Evolutionary conservation across 192 early-diverging fungal species (phyloP).

Genomic region (Chytriomyces confervae): DNA sequence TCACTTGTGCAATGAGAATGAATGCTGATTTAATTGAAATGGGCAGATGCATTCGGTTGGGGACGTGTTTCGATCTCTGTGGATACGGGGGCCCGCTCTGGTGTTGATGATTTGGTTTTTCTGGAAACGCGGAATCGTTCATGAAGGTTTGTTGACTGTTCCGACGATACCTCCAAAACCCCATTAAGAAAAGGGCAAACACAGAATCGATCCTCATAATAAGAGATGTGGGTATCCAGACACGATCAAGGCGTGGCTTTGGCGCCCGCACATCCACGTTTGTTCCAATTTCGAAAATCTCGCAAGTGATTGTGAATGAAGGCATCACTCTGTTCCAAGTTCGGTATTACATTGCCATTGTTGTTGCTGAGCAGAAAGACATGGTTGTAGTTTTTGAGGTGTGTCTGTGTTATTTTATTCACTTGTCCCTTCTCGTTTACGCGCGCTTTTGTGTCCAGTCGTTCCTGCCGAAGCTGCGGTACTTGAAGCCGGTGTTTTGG

Average conservation of each 20-base stretch:
- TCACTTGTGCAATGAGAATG: too few species aligned
- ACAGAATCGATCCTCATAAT: conserved; percentile 75
- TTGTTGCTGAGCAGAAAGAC: conserved; percentile 63
- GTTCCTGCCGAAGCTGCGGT: not conserved
- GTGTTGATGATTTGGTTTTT: too few species aligned
- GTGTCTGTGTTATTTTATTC: not conserved
- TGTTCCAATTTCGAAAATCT: conserved; percentile 67
- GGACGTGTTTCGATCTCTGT: too few species aligned
- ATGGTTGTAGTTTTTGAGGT: conserved; percentile 79
- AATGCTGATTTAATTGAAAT: too few species aligned
- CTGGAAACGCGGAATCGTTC: too few species aligned
- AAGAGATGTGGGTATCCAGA: conserved; percentile 71
- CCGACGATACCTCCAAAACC: too few species aligned
- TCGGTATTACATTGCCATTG: conserved; percentile 73
- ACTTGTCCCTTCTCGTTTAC: not conserved
- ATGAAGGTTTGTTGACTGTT: too few species aligned
- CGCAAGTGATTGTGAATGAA: conserved; percentile 78
- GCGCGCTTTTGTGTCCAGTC: not conserved
- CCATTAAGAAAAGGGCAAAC: too few species aligned
- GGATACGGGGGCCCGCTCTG: too few species aligned
- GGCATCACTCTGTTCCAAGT: conserved; percentile 75
- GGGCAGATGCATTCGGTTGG: too few species aligned
- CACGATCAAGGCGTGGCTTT: conserved; percentile 62
- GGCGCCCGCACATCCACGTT: conserved; percentile 57
- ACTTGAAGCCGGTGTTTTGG: conserved; percentile 13